Evolutionary conservation across 805 yeast genomes (phyloP).

Genomic region (Brettanomyces anomalus): DNA sequence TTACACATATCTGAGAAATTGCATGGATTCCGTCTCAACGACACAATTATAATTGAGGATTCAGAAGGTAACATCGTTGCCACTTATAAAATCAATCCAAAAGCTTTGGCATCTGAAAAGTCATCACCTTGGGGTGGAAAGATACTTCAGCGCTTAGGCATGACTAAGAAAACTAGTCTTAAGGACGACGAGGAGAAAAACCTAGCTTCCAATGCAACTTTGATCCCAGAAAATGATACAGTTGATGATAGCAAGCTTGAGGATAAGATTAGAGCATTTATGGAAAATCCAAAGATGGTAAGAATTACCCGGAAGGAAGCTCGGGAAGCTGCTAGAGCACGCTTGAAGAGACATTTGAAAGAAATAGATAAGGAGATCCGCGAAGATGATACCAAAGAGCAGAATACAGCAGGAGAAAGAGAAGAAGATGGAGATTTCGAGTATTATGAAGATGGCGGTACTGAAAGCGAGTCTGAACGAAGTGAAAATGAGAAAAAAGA

Average conservation of each 20-base stretch:
- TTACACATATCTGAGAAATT: conserved; percentile 22
- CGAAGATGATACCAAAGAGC: neutral
- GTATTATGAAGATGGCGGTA: neutral
- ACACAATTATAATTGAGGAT: conserved; percentile 75
- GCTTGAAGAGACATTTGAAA: neutral
- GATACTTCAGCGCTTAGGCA: neutral
- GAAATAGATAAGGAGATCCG: neutral
- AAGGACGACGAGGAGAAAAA: conserved; percentile 13
- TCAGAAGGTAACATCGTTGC: conserved; percentile 88
- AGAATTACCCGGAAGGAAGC: neutral
- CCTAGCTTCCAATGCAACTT: neutral
- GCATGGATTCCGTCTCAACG: conserved; percentile 72
- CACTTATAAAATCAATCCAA: conserved; percentile 63
- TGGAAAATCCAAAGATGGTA: neutral
- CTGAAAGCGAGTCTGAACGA: neutral
- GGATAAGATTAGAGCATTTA: conserved; percentile 1
- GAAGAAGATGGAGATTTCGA: neutral
- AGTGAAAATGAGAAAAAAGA: neutral
- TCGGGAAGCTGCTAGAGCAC: neutral
- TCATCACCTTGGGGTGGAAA: neutral
- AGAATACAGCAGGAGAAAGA: neutral
- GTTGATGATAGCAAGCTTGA: neutral
- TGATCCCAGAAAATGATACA: neutral
- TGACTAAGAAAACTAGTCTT: conserved; percentile 5
- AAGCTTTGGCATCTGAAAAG: conserved; percentile 7